phyloP scores from a whole-genome alignment of 1,284 basidiomycete species.

The Phylloporus sp. region DNA sequence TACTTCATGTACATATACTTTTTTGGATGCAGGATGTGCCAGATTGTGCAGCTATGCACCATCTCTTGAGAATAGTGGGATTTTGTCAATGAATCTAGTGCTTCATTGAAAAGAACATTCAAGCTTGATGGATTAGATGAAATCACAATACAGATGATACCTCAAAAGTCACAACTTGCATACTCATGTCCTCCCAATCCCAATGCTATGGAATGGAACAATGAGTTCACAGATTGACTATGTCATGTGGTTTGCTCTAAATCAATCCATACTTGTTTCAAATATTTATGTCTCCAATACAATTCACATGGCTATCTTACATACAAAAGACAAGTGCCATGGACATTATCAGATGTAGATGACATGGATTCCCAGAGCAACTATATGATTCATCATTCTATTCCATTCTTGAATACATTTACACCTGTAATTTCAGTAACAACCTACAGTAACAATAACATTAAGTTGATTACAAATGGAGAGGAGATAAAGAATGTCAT shows the following conservation, averaged over 20 bases:
- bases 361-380: neutral
- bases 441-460: conserved; percentile 39
- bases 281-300: conserved; percentile 4
- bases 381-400: neutral
- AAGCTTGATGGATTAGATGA: conserved; percentile 18
- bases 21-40: conserved; percentile 23
- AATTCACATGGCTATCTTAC: conserved; percentile 5
- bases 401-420: conserved; percentile 37
- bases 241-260: conserved; percentile 5
- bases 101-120: conserved; percentile 10
- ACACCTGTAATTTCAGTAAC: conserved; percentile 17
- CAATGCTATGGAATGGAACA: neutral
- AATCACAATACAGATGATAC: neutral
- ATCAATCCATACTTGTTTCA: conserved; percentile 15
- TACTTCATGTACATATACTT: conserved; percentile 17
- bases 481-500: conserved; percentile 30
- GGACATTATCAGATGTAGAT: neutral
- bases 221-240: neutral
- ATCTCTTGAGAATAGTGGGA: neutral
- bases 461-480: conserved; percentile 39
- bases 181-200: conserved; percentile 13
- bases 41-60: conserved; percentile 19
- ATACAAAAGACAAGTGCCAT: conserved; percentile 17
- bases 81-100: neutral
- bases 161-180: conserved; percentile 2